phyloP scores from a whole-genome alignment of 1,139 yeast genomes.

The Candida sp. region DNA sequence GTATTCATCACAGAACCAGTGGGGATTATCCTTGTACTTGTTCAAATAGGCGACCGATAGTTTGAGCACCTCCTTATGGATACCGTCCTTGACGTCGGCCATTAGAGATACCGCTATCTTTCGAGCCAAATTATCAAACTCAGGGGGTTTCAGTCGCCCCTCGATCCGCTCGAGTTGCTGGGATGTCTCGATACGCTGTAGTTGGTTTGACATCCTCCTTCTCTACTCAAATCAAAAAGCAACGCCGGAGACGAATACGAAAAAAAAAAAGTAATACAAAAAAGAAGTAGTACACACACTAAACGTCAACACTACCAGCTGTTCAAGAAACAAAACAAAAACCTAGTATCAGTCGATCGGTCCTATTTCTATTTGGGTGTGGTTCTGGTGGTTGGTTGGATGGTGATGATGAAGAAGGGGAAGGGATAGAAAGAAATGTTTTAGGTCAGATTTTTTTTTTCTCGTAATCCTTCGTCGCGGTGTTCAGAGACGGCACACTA shows the following conservation, averaged over 20 bases:
- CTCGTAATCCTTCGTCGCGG: too few species aligned
- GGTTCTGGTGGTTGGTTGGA: too few species aligned
- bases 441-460: too few species aligned
- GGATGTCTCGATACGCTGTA: neutral
- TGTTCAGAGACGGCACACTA: too few species aligned
- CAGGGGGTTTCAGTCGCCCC: slow-evolving; percentile 22
- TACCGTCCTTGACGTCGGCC: slow-evolving; percentile 26
- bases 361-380: too few species aligned
- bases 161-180: neutral
- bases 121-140: slow-evolving; percentile 26
- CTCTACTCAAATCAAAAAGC: neutral
- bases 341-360: too few species aligned
- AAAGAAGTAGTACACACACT: neutral
- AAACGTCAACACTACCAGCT: neutral
- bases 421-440: too few species aligned
- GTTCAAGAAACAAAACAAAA: neutral
- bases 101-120: slow-evolving; percentile 26
- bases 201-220: slow-evolving; percentile 3
- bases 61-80: slow-evolving; percentile 30
- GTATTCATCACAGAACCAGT: slow-evolving; percentile 60
- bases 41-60: slow-evolving; percentile 29
- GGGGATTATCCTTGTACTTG: slow-evolving; percentile 28
- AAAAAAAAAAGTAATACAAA: neutral
- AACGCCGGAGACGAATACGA: neutral
- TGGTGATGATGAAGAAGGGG: too few species aligned